Percentiles rank a stretch among this genome's conserved stretches.
Evolutionary conservation across 2,329 filamentous ascomycete genomes (phyloP).

Genomic region (Keithomyces neogunnii): DNA sequence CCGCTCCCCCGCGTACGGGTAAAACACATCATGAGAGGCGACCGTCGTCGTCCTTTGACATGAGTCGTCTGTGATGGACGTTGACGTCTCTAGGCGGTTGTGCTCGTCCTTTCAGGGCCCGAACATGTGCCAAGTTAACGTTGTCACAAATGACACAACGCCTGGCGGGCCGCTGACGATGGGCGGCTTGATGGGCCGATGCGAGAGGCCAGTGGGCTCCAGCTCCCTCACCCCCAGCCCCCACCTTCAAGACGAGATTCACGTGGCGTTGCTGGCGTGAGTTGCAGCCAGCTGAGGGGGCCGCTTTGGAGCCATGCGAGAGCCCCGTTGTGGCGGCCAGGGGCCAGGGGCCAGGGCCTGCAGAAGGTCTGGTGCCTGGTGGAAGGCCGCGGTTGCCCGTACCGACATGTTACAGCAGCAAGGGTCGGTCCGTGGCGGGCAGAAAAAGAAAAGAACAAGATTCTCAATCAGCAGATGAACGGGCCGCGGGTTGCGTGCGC

Average conservation of each 20-base stretch:
- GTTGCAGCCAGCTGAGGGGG: background rate
- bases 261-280: background rate
- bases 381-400: no score
- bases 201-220: no score
- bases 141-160: background rate
- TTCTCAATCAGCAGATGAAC: no score
- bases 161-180: background rate
- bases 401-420: no score
- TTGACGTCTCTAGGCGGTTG: no score
- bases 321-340: background rate
- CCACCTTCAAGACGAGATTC: background rate
- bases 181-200: no score
- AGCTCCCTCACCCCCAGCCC: background rate
- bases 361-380: no score
- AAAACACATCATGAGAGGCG: background rate
- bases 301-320: background rate
- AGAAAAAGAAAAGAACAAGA: no score
- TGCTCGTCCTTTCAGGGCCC: background rate
- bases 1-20: slow-evolving; percentile 13
- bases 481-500: no score
- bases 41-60: background rate
- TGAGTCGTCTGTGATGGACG: no score
- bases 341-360: background rate
- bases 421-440: no score
- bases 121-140: background rate